A percentile compares a stretch with the other conserved stretches of the same genome.
phyloP scores from a whole-genome alignment of 441 rosid species.

The Rhodomyrtus psidioides region DNA sequence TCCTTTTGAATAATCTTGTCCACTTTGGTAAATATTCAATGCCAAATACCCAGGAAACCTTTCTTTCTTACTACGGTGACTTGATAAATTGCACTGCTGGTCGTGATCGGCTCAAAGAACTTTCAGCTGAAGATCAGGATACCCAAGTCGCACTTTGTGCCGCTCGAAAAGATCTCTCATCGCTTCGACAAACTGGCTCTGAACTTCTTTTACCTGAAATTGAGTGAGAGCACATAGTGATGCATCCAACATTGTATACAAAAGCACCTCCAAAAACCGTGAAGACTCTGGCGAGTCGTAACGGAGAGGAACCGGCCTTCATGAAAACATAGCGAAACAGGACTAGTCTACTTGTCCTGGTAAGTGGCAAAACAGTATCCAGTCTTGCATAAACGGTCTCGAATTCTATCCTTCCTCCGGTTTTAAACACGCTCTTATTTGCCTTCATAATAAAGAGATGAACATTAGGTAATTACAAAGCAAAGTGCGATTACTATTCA shows the following conservation, averaged over 20 bases:
- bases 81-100: not conserved
- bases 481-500: not conserved
- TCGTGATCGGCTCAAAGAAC: conserved; percentile 24
- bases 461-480: not conserved
- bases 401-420: not conserved
- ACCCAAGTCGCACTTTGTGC: conserved; percentile 38
- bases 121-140: conserved; percentile 33
- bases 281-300: not conserved
- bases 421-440: not conserved
- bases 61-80: not conserved
- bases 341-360: not conserved
- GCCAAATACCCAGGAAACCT: not conserved
- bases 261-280: not conserved
- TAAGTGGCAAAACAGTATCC: not conserved
- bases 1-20: not conserved
- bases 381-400: not conserved
- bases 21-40: not conserved
- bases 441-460: not conserved
- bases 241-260: not conserved
- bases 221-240: not conserved
- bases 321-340: not conserved
- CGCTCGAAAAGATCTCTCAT: conserved; percentile 48
- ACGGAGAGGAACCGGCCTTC: not conserved
- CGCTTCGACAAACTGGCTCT: conserved; percentile 38
- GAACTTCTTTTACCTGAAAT: conserved; percentile 31